phyloP scores from a whole-genome alignment of 2,329 filamentous ascomycete genomes.

The Cercospora berteroae region DNA sequence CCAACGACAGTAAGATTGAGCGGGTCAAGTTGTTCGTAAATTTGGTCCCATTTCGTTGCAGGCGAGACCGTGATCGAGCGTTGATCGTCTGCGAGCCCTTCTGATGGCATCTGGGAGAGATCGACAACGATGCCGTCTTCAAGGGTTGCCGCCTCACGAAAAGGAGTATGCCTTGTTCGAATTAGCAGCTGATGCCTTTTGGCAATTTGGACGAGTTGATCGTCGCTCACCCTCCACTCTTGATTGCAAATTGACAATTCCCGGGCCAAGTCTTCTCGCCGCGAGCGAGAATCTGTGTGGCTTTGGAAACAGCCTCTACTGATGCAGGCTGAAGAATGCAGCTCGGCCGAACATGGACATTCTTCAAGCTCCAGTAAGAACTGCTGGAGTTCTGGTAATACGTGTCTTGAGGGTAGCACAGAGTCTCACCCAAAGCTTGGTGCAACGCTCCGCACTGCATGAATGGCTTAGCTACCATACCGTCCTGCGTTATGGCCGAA shows the following conservation, averaged over 20 bases:
- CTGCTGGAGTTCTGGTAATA: not conserved
- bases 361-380: not conserved
- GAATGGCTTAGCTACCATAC: not conserved
- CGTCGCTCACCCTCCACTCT: not conserved
- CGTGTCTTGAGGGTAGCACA: not conserved
- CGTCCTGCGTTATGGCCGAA: not conserved
- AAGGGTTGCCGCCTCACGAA: slow-evolving; percentile 24
- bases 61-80: slow-evolving; percentile 13
- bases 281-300: not conserved
- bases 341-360: not conserved
- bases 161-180: not conserved
- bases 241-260: not conserved
- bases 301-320: not conserved
- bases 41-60: slow-evolving; percentile 20
- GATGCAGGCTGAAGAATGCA: not conserved
- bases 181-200: not conserved
- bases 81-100: slow-evolving; percentile 15
- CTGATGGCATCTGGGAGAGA: slow-evolving; percentile 20
- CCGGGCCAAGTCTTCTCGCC: not conserved
- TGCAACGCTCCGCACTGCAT: not conserved
- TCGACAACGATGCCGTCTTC: slow-evolving; percentile 30
- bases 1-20: slow-evolving; percentile 21
- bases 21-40: slow-evolving; percentile 19
- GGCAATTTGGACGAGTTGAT: not conserved
- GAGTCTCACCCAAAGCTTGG: not conserved